These are phyloP conservation scores for Amanita inopinata DNA, from an alignment of 768 basidiomycete genomes.

Conservation along the genomic window DNA sequence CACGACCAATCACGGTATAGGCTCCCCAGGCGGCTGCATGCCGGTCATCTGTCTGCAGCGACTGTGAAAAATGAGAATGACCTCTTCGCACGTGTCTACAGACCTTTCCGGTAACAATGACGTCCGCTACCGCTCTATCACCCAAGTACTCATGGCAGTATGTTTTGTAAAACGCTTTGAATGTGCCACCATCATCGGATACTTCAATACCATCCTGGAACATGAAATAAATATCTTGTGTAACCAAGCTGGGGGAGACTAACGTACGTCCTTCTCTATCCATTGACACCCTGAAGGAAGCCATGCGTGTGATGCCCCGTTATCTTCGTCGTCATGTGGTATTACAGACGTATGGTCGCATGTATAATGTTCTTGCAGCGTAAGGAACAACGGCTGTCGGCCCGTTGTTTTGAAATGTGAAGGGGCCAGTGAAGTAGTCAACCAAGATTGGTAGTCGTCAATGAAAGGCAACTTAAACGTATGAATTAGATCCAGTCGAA, in stretches of 20 bases:
- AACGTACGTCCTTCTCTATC: constrained; percentile 32
- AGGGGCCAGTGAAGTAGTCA: constrained; percentile 22
- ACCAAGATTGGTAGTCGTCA: constrained; percentile 30
- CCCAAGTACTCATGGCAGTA: constrained; percentile 15
- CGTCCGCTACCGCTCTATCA: constrained; percentile 26
- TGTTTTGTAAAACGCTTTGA: constrained; percentile 30
- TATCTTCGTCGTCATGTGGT: constrained; percentile 23
- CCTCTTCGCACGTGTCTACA: constrained; percentile 11
- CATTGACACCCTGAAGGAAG: constrained; percentile 30
- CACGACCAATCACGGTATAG: constrained; percentile 44
- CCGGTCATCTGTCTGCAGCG: constrained; percentile 33
- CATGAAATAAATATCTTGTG: constrained; percentile 26
- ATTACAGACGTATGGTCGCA: constrained; percentile 23
- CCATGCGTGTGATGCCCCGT: constrained; percentile 35
- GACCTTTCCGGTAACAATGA: constrained; percentile 46
- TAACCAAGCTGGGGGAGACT: neutral
- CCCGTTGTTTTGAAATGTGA: constrained; percentile 24
- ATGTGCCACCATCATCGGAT: constrained; percentile 25
- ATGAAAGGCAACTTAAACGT: constrained; percentile 27
- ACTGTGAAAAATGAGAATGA: neutral
- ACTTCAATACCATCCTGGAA: constrained; percentile 40
- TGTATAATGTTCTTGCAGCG: constrained; percentile 38
- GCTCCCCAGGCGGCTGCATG: constrained; percentile 48
- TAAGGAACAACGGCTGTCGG: constrained; percentile 38
- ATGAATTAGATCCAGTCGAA: constrained; percentile 4